A percentile compares a stretch with the other conserved stretches of the same genome.
Conservation (phyloP, 148 eudicot genomes). For the Persicaria tinctoria region DNA sequence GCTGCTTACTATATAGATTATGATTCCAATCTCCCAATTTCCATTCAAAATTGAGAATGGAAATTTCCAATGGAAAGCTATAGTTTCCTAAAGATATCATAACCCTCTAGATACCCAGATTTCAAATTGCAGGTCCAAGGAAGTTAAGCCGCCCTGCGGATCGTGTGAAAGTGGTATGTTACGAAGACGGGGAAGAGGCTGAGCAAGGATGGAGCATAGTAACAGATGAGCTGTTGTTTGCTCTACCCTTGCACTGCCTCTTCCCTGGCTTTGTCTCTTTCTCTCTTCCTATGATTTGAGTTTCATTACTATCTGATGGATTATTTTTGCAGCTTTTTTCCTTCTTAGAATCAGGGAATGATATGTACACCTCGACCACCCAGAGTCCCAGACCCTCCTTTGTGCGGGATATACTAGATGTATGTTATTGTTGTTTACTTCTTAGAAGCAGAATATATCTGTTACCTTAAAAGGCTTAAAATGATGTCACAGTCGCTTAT, state of each 20-base stretch:
- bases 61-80: too few relatives aligned
- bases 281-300: background rate
- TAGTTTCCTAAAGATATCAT: background rate
- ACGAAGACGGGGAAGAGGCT: conserved; percentile 10
- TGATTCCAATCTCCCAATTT: background rate
- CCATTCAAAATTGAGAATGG: background rate
- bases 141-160: background rate
- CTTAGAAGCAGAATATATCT: too few relatives aligned
- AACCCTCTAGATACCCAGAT: background rate
- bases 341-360: too few relatives aligned
- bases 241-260: conserved; percentile 14
- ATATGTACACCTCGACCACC: too few relatives aligned
- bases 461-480: too few relatives aligned
- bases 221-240: conserved; percentile 11
- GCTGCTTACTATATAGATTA: background rate
- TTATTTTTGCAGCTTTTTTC: too few relatives aligned
- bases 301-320: background rate
- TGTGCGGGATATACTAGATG: too few relatives aligned
- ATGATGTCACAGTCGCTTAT: too few relatives aligned
- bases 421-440: too few relatives aligned
- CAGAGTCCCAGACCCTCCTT: too few relatives aligned
- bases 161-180: background rate
- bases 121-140: background rate
- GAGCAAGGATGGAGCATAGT: conserved; percentile 13
- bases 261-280: conserved; percentile 12